These are phyloP conservation scores for Alternaria brassicae DNA, from an alignment of 2,329 filamentous ascomycete genomes.

Conservation along the genomic window DNA sequence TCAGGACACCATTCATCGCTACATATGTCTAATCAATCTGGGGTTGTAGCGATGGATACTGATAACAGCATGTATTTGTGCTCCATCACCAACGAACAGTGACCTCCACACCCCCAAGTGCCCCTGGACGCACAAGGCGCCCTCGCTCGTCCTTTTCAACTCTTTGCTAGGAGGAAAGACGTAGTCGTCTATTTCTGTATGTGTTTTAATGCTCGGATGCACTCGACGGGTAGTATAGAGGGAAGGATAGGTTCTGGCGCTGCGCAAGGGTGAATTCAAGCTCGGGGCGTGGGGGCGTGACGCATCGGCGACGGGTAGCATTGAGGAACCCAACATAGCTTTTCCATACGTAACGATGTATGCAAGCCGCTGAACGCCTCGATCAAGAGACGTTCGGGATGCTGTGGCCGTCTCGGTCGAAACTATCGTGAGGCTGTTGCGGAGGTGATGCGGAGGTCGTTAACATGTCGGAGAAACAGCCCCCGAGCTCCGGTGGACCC, in stretches of 20 bases:
- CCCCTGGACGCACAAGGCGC: neutral
- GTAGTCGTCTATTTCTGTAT: neutral
- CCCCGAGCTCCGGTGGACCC: slow-evolving; percentile 18
- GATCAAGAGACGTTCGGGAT: neutral
- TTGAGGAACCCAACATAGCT: neutral
- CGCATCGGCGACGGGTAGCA: neutral
- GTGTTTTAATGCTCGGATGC: neutral
- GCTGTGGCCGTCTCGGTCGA: neutral
- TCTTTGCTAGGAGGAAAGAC: neutral
- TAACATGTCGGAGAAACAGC: slow-evolving; percentile 12
- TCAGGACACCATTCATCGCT: no score
- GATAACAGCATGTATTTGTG: neutral
- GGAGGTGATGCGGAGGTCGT: slow-evolving; percentile 19
- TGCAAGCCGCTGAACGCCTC: neutral
- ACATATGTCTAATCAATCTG: neutral
- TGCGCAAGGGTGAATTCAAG: neutral
- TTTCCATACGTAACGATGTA: neutral
- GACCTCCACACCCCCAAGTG: neutral
- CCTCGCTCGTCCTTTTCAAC: neutral
- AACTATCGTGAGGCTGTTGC: neutral
- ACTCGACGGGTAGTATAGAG: neutral
- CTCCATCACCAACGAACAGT: neutral
- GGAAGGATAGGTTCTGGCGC: neutral
- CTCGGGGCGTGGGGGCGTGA: neutral
- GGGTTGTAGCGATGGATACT: neutral